Conservation (phyloP, 2,329 filamentous ascomycete genomes). For the Alternaria alternata region DNA sequence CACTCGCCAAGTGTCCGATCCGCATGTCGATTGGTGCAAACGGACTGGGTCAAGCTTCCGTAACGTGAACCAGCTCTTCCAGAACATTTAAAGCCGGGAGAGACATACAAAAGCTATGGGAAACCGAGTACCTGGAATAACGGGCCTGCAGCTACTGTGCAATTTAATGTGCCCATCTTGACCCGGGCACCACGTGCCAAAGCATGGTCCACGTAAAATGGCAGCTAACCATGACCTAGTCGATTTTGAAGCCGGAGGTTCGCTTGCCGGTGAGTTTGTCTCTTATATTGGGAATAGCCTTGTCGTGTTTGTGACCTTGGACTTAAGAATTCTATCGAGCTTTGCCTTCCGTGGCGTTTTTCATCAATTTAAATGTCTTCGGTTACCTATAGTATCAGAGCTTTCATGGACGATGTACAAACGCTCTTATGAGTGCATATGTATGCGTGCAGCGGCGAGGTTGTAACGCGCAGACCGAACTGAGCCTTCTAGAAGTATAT, state of each 20-base stretch:
- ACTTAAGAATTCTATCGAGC: not conserved
- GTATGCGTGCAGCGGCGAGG: not conserved
- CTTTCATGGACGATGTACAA: not conserved
- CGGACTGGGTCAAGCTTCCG: slow-evolving; percentile 5
- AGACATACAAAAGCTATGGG: not conserved
- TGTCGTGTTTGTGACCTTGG: not conserved
- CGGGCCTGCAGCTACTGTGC: slow-evolving; percentile 11
- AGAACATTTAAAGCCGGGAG: slow-evolving; percentile 8
- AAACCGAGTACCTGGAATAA: slow-evolving; percentile 12
- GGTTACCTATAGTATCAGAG: not conserved
- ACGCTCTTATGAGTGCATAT: not conserved
- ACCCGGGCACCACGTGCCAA: not conserved
- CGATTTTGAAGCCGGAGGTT: not conserved
- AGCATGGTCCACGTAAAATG: not conserved
- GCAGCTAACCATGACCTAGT: not conserved
- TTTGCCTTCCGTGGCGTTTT: not conserved
- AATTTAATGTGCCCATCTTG: not conserved
- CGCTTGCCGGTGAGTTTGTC: not conserved
- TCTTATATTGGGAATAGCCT: not conserved
- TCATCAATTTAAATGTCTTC: not conserved
- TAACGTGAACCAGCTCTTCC: slow-evolving; percentile 11
- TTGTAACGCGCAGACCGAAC: not conserved
- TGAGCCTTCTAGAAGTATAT: not conserved
- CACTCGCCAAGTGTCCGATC: slow-evolving; percentile 1
- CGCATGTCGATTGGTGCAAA: slow-evolving; percentile 18